A percentile compares a stretch with the other conserved stretches of the same genome.
These are phyloP conservation scores for Kregervanrija fluxuum DNA, from an alignment of 805 yeast species.

Conservation along the genomic window DNA sequence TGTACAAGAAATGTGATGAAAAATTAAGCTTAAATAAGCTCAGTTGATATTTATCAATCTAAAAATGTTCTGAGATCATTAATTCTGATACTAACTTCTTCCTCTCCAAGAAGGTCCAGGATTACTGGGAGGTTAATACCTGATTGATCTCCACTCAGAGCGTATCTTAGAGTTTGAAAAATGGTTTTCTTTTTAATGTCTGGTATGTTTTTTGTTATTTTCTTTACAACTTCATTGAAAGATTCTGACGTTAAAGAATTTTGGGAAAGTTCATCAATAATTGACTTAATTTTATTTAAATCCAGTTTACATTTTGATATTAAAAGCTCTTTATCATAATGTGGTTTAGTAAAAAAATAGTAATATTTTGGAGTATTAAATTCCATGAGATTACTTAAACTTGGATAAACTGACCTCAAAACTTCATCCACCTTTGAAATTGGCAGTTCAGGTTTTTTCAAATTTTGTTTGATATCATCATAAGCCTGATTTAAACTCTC, in stretches of 20 bases:
- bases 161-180: constrained; percentile 56
- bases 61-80: constrained; percentile 5
- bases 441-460: constrained; percentile 11
- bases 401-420: constrained; percentile 38
- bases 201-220: constrained; percentile 5
- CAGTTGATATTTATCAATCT: background rate
- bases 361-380: constrained; percentile 34
- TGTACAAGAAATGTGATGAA: constrained; percentile 1
- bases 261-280: constrained; percentile 7
- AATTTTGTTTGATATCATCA: background rate
- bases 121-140: constrained; percentile 63
- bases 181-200: constrained; percentile 33
- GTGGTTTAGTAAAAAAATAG: constrained; percentile 40
- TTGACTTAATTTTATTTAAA: constrained; percentile 1
- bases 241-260: constrained; percentile 5
- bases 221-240: constrained; percentile 8
- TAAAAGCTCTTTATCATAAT: constrained; percentile 19
- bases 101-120: constrained; percentile 45
- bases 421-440: constrained; percentile 32
- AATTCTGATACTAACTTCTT: constrained; percentile 27
- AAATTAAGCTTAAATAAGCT: background rate
- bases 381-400: constrained; percentile 48
- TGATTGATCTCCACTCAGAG: constrained; percentile 60
- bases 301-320: constrained; percentile 13
- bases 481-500: constrained; percentile 29